Evolutionary conservation across 345 rosid genomes (phyloP), one percentile per base, ranked within the genome.

Genomic region (Eucalyptus virginea): DNA sequence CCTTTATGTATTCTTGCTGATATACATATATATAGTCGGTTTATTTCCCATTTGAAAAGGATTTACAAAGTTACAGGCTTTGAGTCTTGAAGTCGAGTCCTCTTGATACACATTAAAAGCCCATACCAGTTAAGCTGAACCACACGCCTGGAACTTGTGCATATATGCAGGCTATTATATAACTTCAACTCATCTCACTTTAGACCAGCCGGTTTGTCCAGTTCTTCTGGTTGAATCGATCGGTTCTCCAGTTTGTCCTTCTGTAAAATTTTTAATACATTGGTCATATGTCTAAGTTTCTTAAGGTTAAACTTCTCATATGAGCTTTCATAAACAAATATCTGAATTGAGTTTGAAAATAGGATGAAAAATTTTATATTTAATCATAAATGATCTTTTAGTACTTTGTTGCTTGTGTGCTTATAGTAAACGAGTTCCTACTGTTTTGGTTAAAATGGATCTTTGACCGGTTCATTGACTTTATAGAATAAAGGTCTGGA

Each of bases 351-450:
- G 54, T n/a, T 13, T n/a, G 58, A 50, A 26, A 50, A n/a, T 14
- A 54, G 37, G 44, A 16, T 50, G 42, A 86, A 37, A 6, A 34
- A 19, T 1, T 51, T 50, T 34, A 10, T 51, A 9, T 72, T 26
- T 40, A 69, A 30, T 15, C 9, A n/a, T 32, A 42, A 83, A 40
- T 40, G 24, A 18, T 65, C 83, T 88, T 87, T 49, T 62, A 72
- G n/a, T 87, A 69, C 88, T 58, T 28, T 83, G 32, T 51, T 56
- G 90, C 89, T 56, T 28, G 28, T 88, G 11, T 87, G 85, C 72
- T 60, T 51, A 87, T 87, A 88, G 65, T 89, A 90, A 94, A 77
- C 77, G 83, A 58, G 88, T 62, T 88, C 49, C 89, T 14, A 95
- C 47, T 14, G 2, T 40, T n/a, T 65, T n/a, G 77, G 77, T 65